Base-by-base conservation (phyloP, 192 early-diverging fungal genomes). In the Linnemannia schmuckeri region DNA sequence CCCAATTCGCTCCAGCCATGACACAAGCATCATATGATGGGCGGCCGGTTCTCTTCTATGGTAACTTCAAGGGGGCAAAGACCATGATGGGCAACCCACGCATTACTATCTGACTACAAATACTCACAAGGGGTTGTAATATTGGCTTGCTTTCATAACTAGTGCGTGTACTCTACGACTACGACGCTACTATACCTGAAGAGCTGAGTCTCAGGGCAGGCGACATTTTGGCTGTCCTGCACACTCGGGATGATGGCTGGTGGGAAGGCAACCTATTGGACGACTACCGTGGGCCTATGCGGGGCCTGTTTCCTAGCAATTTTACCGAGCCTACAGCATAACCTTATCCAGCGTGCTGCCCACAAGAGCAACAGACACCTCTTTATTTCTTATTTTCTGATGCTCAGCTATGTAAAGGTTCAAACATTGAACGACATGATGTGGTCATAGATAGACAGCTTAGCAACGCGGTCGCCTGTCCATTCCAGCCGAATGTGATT, bases 391-490 rank as follows among this genome's bases (percentile, higher is more conserved):
- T 3, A 42, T 44, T 22, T 40, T 42, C 4, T 35, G 6, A 38
- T 20, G 4, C 38, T 38, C 70, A 8, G 17, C 0, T 6, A 46
- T 74, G 30, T 33, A 3, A 15, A 8, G 33, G 24, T 49, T 88
- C 83, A 93, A 38, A 92, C 83, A 86, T 90, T 92, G 75, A 93
- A 93, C n/a, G 89, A 90, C 92, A 93, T 93, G 38, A 92, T 90
- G 15, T 89, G 74, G 63, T 92, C 91, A 44, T 80, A 72, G 24
- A 92, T 88, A n/a, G 78, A 76, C 41, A 93, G 72, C 66, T 91
- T 92, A 38, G 91, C 91, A 47, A 80, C 89, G 38, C 88, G 75
- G 33, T 91, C 89, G 47, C 89, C 82, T 5, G 87, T 77, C 92
- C 92, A 93, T 66, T 91, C 90, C 71, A 92, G 90, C 18, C 84